Base-by-base conservation (phyloP, 2,329 filamentous ascomycete genomes). In the Ceratocystis cacaofunesta region DNA sequence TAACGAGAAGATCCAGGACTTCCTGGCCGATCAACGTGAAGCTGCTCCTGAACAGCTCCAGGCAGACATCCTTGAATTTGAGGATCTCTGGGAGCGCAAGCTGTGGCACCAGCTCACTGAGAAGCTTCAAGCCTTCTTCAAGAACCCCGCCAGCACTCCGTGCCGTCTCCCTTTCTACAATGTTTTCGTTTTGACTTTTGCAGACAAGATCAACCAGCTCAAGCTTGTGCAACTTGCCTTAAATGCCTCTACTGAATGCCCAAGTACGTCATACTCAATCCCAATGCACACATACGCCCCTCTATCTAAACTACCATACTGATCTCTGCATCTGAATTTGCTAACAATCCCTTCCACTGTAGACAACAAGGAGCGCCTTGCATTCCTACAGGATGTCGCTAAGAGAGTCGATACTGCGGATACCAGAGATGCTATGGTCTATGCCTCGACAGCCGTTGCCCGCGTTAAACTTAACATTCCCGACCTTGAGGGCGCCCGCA, bases 41-140 rank as follows among this genome's bases (percentile, higher is more conserved):
- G 80, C 86, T 74, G 89, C 91, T 72, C 89, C 91, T 63, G 89
- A 91, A 71, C 89, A 95, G 75, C 84, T 95, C 64, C 92, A 96
- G 78, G 83, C 87, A 72, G 85, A 89, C 72, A 89, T 96, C 76
- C 83, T 99, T 71, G 85, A 87, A 72, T 96, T 99, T 70, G 94
- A 99, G 80, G 91, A 95, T 75, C 89, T 86, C 74, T 99, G 94
- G 94, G 94, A 99, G 80, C 87, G 92, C 72, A 96, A 96, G 79
- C 83, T 99, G 78, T 99, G 94, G 94, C 94, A 99, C 79, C 92
- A 99, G 78, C 87, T 99, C 70, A 99, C 94, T 44, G 88, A 96
- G 73, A 81, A 87, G 64, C 83, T 99, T 66, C 80, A 96, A 71
- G 83, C 89, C 70, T 96, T 92, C 82, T 99, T 96, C 79, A 86